These are phyloP conservation scores for Achlya hypogyna DNA, from an alignment of 352 stramenopile genomes.

Conservation along the genomic window DNA sequence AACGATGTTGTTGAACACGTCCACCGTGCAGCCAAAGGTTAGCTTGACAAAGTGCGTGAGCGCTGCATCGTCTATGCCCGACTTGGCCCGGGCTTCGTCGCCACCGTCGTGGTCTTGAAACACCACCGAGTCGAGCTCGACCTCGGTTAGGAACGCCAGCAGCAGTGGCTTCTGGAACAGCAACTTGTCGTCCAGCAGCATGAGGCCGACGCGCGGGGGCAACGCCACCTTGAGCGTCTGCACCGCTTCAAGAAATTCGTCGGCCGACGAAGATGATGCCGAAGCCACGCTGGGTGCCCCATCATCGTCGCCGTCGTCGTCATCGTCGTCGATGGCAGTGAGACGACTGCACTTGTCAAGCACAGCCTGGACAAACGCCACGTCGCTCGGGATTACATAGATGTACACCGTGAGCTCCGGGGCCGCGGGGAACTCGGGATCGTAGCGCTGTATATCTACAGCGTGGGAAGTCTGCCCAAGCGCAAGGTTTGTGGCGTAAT, in stretches of 20 bases:
- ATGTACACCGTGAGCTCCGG: conserved; percentile 13
- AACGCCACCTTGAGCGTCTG: not conserved
- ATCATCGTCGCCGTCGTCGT: not conserved
- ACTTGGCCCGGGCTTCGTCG: not conserved
- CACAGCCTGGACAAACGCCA: conserved; percentile 3
- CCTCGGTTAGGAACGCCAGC: not conserved
- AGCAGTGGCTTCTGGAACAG: conserved; percentile 14
- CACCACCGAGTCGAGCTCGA: not conserved
- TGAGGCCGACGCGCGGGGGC: not conserved
- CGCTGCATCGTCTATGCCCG: not conserved
- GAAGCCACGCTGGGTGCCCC: not conserved
- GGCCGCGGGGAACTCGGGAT: not conserved
- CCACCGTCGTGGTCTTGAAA: not conserved
- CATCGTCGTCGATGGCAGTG: not conserved
- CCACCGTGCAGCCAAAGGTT: not conserved
- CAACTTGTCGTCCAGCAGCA: conserved; percentile 5
- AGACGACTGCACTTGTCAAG: not conserved
- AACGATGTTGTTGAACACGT: conserved; percentile 20
- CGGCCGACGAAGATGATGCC: not conserved
- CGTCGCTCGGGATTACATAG: not conserved
- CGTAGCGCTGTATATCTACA: not conserved
- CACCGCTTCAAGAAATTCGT: not conserved
- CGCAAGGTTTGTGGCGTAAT: not conserved
- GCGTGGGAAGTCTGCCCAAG: not conserved
- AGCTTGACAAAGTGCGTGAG: conserved; percentile 1